These are phyloP conservation scores for Toxicodendron radicans DNA, from an alignment of 345 rosid genomes.

Conservation along the genomic window DNA sequence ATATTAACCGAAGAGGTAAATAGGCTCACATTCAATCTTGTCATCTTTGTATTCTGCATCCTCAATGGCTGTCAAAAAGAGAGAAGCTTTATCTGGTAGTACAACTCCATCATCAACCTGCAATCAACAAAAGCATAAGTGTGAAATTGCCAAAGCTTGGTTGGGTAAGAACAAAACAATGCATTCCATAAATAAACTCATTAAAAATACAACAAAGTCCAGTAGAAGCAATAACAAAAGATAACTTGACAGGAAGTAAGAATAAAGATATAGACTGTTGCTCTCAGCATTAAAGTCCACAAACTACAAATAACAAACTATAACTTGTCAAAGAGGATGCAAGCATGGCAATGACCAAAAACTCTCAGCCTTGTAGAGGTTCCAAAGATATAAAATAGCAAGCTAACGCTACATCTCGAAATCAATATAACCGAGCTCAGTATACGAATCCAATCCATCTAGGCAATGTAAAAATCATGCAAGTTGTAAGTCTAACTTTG, in stretches of 20 bases:
- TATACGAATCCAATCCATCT: background rate
- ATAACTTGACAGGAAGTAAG: background rate
- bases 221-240: background rate
- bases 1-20: background rate
- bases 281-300: no score
- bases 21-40: slow-evolving; percentile 84
- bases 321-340: background rate
- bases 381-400: background rate
- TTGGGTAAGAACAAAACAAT: background rate
- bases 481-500: background rate
- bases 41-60: slow-evolving; percentile 96
- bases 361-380: background rate
- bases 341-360: background rate
- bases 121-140: slow-evolving; percentile 8
- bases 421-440: background rate
- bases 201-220: background rate
- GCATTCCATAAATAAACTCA: background rate
- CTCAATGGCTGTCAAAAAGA: slow-evolving; percentile 86
- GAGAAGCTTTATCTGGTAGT: slow-evolving; percentile 92
- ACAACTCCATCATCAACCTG: slow-evolving; percentile 83
- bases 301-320: no score
- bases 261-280: background rate
- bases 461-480: background rate
- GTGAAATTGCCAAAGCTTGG: background rate
- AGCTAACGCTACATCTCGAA: background rate